Base-by-base conservation (phyloP, 1,284 basidiomycete species). In the Leccinum griseonigrum region DNA sequence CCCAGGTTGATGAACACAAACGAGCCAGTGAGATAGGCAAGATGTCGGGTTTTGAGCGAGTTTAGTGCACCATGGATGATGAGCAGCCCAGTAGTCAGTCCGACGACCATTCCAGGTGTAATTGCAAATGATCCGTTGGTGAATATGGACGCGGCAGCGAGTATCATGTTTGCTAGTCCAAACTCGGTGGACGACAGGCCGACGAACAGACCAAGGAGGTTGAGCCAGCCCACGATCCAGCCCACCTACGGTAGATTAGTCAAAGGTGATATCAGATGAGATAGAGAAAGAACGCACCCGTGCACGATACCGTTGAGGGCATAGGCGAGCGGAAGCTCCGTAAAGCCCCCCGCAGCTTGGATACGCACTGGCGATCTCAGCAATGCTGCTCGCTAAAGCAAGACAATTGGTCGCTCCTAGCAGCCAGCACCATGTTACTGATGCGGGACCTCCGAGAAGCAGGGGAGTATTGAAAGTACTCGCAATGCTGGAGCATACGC, bases 1-100 rank as follows among this genome's bases (percentile, higher is more conserved):
- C 91, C 93, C 58, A 96, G 77, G 73, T 96, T 95, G 71, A 95
- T 80, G 72, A 97, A 95, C 14, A 97, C 91, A 70, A 95, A 97
- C 38, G 84, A 84, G 58, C 83, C 83, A 1, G 95, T 92, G 65
- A 97, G 77, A 34, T 81, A 81, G 0, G 95, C 93, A 1, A 98
- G 86, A 62, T 89, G 82, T 48, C 86, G 85, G 4, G 95, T 97
- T 6, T 85, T 87, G 57, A 97, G 77, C 34, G 91, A 94, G 77
- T 95, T 97, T 4, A 94, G 75, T 3, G 87, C 66, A 2, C 92
- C 91, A 68, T 94, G 91, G n/a, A 93, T 72, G 22, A 89, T 66
- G 3, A 95, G 80, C 9, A 95, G 76, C 3, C 83, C 92, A 3
- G 80, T 76, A 70, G 91, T 93, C 10, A 95, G 79, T 11, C 91